These are phyloP conservation scores for Paraphaeosphaeria minitans DNA, from an alignment of 2,329 filamentous ascomycete species.

Conservation along the genomic window DNA sequence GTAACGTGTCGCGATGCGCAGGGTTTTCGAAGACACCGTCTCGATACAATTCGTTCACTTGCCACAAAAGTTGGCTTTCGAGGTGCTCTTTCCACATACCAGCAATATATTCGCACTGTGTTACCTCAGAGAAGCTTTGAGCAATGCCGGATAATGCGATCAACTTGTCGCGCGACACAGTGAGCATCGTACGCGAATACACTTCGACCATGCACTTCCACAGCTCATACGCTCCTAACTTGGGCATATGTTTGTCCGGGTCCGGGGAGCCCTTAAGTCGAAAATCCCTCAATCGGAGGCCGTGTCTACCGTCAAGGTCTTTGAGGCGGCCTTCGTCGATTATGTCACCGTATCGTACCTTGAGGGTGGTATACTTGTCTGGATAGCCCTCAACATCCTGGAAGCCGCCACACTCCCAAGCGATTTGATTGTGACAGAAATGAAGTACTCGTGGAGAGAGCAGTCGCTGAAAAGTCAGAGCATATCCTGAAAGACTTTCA, in stretches of 20 bases:
- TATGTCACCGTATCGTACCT: constrained; percentile 5
- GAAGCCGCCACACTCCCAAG: constrained; percentile 23
- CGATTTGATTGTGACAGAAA: constrained; percentile 20
- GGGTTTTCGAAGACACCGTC: constrained; percentile 8
- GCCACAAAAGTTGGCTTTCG: constrained; percentile 23
- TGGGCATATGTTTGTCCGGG: constrained; percentile 6
- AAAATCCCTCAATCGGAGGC: neutral
- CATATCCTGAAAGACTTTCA: neutral
- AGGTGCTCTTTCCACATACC: constrained; percentile 21
- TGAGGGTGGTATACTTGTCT: constrained; percentile 11
- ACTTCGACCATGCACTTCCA: constrained; percentile 22
- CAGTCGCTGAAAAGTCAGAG: constrained; percentile 4
- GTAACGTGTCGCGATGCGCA: constrained; percentile 1
- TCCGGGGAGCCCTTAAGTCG: constrained; percentile 6
- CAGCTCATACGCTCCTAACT: constrained; percentile 9
- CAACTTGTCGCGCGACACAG: constrained; percentile 18
- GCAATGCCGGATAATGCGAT: constrained; percentile 24
- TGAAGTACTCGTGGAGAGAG: constrained; percentile 20
- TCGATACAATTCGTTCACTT: constrained; percentile 9
- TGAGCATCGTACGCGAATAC: constrained; percentile 19
- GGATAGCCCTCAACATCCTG: constrained; percentile 15
- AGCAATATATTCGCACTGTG: constrained; percentile 15
- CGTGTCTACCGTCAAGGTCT: neutral
- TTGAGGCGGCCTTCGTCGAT: constrained; percentile 13
- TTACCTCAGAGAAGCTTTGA: constrained; percentile 2